A percentile compares a stretch with the other conserved stretches of the same genome.
Evolutionary conservation across 2,329 filamentous ascomycete genomes (phyloP).

Genomic region (Colletotrichum shisoi): DNA sequence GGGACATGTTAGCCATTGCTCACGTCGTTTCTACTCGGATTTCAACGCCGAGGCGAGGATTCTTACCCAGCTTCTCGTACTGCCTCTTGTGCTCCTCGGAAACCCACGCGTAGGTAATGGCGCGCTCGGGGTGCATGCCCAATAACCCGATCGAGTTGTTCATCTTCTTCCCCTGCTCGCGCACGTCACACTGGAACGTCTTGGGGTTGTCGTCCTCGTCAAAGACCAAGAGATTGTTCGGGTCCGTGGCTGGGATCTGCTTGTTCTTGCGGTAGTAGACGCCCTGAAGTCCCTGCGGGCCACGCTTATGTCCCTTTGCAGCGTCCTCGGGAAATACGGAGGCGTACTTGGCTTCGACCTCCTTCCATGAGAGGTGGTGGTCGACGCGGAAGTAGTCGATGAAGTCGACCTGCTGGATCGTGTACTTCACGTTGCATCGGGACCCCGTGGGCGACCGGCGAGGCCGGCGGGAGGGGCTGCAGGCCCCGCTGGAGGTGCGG

Average conservation of each 20-base stretch:
- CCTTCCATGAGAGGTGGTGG: slow-evolving; percentile 40
- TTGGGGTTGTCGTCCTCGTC: slow-evolving; percentile 39
- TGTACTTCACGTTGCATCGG: slow-evolving; percentile 41
- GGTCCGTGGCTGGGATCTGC: slow-evolving; percentile 39
- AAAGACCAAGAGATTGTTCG: slow-evolving; percentile 38
- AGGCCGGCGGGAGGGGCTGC: slow-evolving; percentile 33
- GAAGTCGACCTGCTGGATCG: slow-evolving; percentile 41
- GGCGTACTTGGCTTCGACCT: slow-evolving; percentile 40
- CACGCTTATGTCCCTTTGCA: slow-evolving; percentile 38
- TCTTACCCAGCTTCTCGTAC: slow-evolving; percentile 45
- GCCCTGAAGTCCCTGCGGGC: slow-evolving; percentile 38
- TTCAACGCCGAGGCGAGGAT: background rate
- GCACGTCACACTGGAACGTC: slow-evolving; percentile 41
- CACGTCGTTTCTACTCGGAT: too few relatives aligned
- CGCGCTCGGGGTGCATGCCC: slow-evolving; percentile 48
- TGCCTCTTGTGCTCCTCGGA: slow-evolving; percentile 40
- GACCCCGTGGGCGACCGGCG: slow-evolving; percentile 37
- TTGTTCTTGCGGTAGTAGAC: slow-evolving; percentile 41
- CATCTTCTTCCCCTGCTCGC: slow-evolving; percentile 43
- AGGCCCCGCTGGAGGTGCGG: slow-evolving; percentile 10
- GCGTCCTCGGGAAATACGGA: slow-evolving; percentile 37
- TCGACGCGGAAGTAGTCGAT: slow-evolving; percentile 41
- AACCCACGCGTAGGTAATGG: slow-evolving; percentile 48
- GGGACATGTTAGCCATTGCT: slow-evolving; percentile 2
- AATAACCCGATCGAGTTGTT: slow-evolving; percentile 43